phyloP scores from a whole-genome alignment of 176 grass and related monocot genomes.

The Coix lacrymajobi region DNA sequence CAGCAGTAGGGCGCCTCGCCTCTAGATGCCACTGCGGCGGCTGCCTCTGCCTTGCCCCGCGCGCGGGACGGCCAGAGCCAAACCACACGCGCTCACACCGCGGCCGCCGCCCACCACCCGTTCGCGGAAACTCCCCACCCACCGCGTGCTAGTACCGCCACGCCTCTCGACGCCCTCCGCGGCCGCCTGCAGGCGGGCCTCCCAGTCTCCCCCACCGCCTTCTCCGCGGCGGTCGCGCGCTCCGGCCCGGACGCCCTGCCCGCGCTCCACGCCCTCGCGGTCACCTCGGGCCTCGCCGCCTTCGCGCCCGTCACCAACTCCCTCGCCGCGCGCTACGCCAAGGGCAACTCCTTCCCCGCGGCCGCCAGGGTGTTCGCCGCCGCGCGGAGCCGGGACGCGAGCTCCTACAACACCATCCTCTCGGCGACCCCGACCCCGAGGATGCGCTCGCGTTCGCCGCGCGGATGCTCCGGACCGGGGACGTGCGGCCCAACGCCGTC shows the following conservation, averaged over 20 bases:
- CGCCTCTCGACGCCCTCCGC: conserved; percentile 1
- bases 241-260: conserved; percentile 14
- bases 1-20: background rate
- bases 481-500: conserved; percentile 46
- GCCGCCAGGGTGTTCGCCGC: conserved; percentile 41
- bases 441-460: conserved; percentile 46
- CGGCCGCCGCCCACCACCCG: conserved; percentile 22
- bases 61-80: background rate
- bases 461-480: conserved; percentile 50
- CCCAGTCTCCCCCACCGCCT: conserved; percentile 23
- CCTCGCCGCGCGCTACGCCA: conserved; percentile 68
- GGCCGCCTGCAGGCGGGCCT: background rate
- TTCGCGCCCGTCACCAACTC: conserved; percentile 55
- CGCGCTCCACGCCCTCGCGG: conserved; percentile 54
- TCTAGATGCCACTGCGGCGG: conserved; percentile 33
- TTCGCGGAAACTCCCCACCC: conserved; percentile 33
- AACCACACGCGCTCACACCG: conserved; percentile 10
- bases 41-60: conserved; percentile 3
- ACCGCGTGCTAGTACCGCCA: background rate
- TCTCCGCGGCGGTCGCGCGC: conserved; percentile 37
- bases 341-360: conserved; percentile 28
- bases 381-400: conserved; percentile 31
- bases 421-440: conserved; percentile 41
- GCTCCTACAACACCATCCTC: conserved; percentile 85
- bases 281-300: conserved; percentile 50